phyloP scores from a whole-genome alignment of 768 basidiomycete species.

The Tubosaeta sp. region DNA sequence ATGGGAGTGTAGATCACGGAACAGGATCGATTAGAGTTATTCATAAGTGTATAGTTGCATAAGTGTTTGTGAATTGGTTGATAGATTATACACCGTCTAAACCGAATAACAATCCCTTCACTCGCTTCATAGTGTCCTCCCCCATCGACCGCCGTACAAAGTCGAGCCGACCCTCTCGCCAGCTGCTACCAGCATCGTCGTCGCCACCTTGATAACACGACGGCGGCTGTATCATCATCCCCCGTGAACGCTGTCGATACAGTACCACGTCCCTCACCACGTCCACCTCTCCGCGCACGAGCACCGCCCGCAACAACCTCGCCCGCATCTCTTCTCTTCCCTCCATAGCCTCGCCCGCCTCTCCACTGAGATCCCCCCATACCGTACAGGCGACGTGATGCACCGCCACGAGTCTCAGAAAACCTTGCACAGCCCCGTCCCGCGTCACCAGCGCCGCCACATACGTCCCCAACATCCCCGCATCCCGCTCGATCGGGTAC shows the following conservation, averaged over 20 bases:
- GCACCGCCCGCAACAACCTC: constrained; percentile 49
- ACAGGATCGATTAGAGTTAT: background rate
- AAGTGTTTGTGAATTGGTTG: background rate
- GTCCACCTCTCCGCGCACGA: constrained; percentile 44
- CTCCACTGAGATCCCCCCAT: constrained; percentile 55
- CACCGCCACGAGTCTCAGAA: constrained; percentile 62
- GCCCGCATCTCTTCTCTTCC: constrained; percentile 19
- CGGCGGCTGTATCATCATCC: constrained; percentile 42
- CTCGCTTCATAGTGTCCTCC: constrained; percentile 6
- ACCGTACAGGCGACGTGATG: constrained; percentile 77
- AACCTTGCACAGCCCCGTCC: constrained; percentile 42
- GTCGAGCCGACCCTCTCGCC: constrained; percentile 15
- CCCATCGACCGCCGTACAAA: constrained; percentile 14
- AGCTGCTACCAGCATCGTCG: constrained; percentile 8
- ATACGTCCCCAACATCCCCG: constrained; percentile 60
- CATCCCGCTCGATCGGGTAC: constrained; percentile 64
- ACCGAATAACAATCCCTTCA: constrained; percentile 11
- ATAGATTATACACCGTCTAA: too few species aligned
- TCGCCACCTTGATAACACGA: constrained; percentile 41
- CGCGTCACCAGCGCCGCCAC: constrained; percentile 43
- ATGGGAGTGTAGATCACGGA: background rate
- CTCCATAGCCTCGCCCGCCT: background rate
- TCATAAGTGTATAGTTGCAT: background rate
- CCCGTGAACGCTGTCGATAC: constrained; percentile 49
- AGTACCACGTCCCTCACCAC: constrained; percentile 49